phyloP scores from a whole-genome alignment of 1,284 basidiomycete species.

The Paramarasmius palmivorus region DNA sequence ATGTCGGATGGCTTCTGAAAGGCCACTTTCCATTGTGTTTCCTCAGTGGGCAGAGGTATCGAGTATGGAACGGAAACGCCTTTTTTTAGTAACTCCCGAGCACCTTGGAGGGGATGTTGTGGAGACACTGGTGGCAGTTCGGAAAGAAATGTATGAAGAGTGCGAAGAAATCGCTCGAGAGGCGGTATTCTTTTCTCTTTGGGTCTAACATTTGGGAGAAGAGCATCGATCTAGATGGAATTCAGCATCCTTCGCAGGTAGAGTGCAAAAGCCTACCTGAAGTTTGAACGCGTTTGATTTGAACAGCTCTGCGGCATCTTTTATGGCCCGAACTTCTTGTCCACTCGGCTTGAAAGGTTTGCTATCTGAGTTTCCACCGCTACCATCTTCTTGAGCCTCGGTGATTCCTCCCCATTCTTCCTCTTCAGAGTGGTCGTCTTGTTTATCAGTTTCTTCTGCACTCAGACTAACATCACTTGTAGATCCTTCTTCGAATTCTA shows the following conservation, averaged over 20 bases:
- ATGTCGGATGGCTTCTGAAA: constrained; percentile 71
- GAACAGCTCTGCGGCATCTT: constrained; percentile 79
- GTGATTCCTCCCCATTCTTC: constrained; percentile 27
- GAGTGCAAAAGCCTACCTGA: constrained; percentile 51
- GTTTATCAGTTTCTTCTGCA: constrained; percentile 17
- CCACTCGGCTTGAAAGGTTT: constrained; percentile 45
- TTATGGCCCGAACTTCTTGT: constrained; percentile 76
- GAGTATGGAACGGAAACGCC: constrained; percentile 65
- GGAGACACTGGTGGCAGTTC: constrained; percentile 58
- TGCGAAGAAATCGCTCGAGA: constrained; percentile 65
- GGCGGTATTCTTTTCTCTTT: constrained; percentile 55
- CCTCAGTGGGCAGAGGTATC: constrained; percentile 62
- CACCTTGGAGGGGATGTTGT: constrained; percentile 64
- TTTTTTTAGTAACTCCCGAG: constrained; percentile 51
- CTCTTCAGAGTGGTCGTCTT: constrained; percentile 18
- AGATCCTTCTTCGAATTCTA: constrained; percentile 7
- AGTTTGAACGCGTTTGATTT: constrained; percentile 85
- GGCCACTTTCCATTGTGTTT: constrained; percentile 76
- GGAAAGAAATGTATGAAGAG: constrained; percentile 61
- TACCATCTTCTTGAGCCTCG: constrained; percentile 4
- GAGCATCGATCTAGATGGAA: constrained; percentile 65
- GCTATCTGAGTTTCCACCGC: constrained; percentile 29
- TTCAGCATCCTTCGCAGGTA: background rate
- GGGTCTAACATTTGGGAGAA: constrained; percentile 78
- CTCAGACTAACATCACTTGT: constrained; percentile 14